phyloP scores from a whole-genome alignment of 805 yeast species.

The Candida fluviatilis region DNA sequence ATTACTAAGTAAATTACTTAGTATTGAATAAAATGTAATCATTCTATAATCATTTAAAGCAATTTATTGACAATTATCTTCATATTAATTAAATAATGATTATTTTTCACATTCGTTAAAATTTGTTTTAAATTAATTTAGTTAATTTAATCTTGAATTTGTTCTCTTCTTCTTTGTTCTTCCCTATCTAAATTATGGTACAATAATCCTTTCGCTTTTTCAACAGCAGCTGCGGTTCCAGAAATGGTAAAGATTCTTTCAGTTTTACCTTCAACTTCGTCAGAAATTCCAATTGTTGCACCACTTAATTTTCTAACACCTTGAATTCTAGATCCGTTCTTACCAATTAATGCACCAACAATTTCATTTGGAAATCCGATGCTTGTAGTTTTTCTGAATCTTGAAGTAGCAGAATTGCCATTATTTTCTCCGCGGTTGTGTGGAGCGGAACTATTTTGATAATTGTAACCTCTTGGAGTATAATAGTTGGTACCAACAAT shows the following conservation, averaged over 20 bases:
- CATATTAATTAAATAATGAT: background rate
- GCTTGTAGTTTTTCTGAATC: conserved; percentile 21
- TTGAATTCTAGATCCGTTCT: conserved; percentile 79
- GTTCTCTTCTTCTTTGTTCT: conserved; percentile 40
- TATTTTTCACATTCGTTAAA: background rate
- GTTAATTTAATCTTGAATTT: conserved; percentile 2
- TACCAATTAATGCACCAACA: conserved; percentile 89
- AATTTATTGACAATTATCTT: too few species aligned
- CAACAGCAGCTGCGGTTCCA: conserved; percentile 55
- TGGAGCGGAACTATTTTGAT: conserved; percentile 12
- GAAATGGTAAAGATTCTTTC: conserved; percentile 69
- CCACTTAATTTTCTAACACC: conserved; percentile 77
- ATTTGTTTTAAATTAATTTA: background rate
- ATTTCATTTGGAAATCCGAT: conserved; percentile 69
- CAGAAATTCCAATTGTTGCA: conserved; percentile 72
- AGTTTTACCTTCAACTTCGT: conserved; percentile 58
- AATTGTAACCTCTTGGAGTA: conserved; percentile 40
- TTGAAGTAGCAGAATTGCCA: background rate
- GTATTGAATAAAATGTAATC: background rate
- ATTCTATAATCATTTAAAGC: too few species aligned
- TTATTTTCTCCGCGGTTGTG: conserved; percentile 5
- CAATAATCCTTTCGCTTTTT: conserved; percentile 54
- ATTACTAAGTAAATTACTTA: background rate
- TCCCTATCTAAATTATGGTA: conserved; percentile 58
- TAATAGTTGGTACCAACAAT: conserved; percentile 63